Conservation (phyloP, 1,284 basidiomycete genomes). For the Naganishia sp. region DNA sequence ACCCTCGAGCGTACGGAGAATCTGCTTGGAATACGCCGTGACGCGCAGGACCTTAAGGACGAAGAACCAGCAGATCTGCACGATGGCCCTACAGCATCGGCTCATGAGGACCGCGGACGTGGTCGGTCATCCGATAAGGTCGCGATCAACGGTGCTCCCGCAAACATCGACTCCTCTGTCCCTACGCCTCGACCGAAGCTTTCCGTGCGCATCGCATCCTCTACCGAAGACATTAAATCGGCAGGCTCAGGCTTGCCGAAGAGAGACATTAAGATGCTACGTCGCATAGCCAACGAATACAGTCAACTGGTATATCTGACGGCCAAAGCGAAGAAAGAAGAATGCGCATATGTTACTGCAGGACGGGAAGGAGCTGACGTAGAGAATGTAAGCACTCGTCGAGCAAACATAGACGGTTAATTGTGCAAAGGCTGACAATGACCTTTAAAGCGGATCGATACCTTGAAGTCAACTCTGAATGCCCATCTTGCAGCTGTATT, state of each 20-base stretch:
- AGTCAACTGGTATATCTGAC: slow-evolving; percentile 88
- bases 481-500: slow-evolving; percentile 81
- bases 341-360: slow-evolving; percentile 69
- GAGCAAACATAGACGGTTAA: too few relatives aligned
- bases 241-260: slow-evolving; percentile 8
- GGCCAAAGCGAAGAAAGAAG: slow-evolving; percentile 72
- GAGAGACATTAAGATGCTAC: slow-evolving; percentile 66
- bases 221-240: slow-evolving; percentile 6
- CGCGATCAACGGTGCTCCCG: background rate
- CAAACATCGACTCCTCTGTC: background rate
- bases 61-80: background rate
- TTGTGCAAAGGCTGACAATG: slow-evolving; percentile 9
- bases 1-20: slow-evolving; percentile 79
- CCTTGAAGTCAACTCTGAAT: slow-evolving; percentile 74
- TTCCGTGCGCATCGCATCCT: slow-evolving; percentile 23
- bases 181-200: slow-evolving; percentile 19
- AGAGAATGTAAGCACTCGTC: slow-evolving; percentile 70
- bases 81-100: background rate
- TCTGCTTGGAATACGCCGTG: slow-evolving; percentile 63
- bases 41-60: slow-evolving; percentile 9
- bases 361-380: slow-evolving; percentile 57
- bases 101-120: background rate
- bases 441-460: slow-evolving; percentile 69
- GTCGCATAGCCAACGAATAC: slow-evolving; percentile 83
- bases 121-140: slow-evolving; percentile 12